Base-by-base conservation (phyloP, 306 rosid species). In the Medicago truncatula region DNA sequence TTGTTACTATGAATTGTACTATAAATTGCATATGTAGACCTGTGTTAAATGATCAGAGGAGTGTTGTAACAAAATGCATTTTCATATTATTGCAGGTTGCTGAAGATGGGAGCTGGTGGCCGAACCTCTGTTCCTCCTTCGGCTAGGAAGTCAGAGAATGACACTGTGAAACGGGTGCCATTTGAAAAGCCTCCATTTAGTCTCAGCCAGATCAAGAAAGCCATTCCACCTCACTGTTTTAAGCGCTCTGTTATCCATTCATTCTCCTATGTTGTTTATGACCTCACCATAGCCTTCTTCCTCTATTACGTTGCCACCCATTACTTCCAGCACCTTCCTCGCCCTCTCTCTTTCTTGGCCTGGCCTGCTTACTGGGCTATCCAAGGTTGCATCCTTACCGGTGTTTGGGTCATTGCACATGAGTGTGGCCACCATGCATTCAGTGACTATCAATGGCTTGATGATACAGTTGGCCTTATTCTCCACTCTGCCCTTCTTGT, bases 361-460 rank as follows among this genome's bases (percentile, higher is more conserved):
- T 91, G 97, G 97, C 89, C 93, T n/a, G 11, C 84, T 28, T 93
- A 91, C 58, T 81, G 89, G 88, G 87, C 70, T 49, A 3, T 86
- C 66, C 97, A 90, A 78, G 98, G 98, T 38, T 90, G 97, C 69
- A 78, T 95, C 82, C 88, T 90, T 2, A 95, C 98, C 2, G 98
- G 98, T 5, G 90, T 95, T 62, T 95, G 98, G 98, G 98, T 95
- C 73, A 66, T 95, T 57, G 98, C 98, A 1, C 98, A 92, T 2
- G 98, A 95, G 79, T 95, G 97, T 73, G 98, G 98, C 76, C 98
- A 92, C 87, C 98, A 95, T 71, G 98, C 98, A 70, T 95, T 95
- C 79, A 95, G 98, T 54, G 96, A 90, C 77, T 89, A 90, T 70
- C 97, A 90, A 21, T 87, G 90, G 97, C 96, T 95, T 10, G 98